Base-by-base conservation (phyloP, 2,329 filamentous ascomycete genomes). In the Botrytis elliptica region DNA sequence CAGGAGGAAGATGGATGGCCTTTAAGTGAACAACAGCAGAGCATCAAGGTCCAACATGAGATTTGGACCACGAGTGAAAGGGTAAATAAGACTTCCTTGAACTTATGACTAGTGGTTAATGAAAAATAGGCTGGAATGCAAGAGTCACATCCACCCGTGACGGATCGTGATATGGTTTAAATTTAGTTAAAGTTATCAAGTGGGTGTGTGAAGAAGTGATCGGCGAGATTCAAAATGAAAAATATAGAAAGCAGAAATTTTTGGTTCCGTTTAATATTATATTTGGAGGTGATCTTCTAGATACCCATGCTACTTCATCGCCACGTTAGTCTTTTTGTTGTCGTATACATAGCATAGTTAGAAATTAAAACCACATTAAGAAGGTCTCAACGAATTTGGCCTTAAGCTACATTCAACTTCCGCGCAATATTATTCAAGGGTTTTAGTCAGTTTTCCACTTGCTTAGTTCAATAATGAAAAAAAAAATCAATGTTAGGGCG, bases 341-440 rank as follows among this genome's bases (percentile, higher is more conserved):
- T 52, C 10, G 9, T 14, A 14, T 25, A 52, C 25, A 52, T 52
- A 52, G 22, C 4, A 52, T 0, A 52, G 4, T 12, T 10, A n/a
- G 22, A 3, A 52, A n/a, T 25, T 4, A 52, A 4, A 52, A 52
- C 22, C 49, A 46, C 18, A 49, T 22, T 22, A 49, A 49, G 44
- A 22, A 49, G 7, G 4, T 49, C 9, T 49, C 44, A 20, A 22
- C 8, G 44, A 22, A 46, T 46, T 22, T 46, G n/a, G 25, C 49
- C 10, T 10, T 52, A 22, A n/a, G 22, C 22, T n/a, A n/a, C 22
- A 52, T 49, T 25, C 49, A 25, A n/a, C 49, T 52, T 4, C 22
- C 0, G 49, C 4, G 49, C 9, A 7, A 14, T n/a, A n/a, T 14
- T n/a, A n/a, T 14, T 2, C 8, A 4, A 5, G 10, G 25, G 49